Evolutionary conservation across 2,329 filamentous ascomycete species (phyloP).

Genomic region (Scedosporium boydii): DNA sequence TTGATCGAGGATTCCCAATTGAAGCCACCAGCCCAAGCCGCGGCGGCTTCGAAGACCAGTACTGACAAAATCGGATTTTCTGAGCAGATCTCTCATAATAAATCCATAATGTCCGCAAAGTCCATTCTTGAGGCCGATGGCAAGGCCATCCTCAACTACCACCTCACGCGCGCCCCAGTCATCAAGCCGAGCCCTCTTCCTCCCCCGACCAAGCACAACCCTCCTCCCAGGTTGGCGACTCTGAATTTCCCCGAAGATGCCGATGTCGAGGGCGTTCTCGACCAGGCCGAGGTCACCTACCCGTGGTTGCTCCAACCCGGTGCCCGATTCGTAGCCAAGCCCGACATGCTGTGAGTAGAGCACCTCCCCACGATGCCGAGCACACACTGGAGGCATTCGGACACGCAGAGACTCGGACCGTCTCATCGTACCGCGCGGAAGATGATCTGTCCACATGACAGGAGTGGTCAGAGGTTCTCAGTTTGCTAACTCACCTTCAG

Average conservation of each 20-base stretch:
- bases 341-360: constrained; percentile 65
- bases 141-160: constrained; percentile 99
- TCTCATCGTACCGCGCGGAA: no score
- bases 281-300: constrained; percentile 94
- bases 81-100: constrained; percentile 12
- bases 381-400: no score
- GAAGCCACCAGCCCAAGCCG: background rate
- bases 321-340: constrained; percentile 95
- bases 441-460: no score
- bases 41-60: background rate
- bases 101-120: constrained; percentile 54
- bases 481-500: background rate
- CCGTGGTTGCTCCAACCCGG: constrained; percentile 82
- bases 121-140: constrained; percentile 97
- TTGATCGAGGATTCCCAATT: background rate
- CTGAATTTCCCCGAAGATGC: constrained; percentile 88
- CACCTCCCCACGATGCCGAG: background rate
- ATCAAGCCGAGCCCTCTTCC: constrained; percentile 98
- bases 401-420: no score
- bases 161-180: constrained; percentile 91
- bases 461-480: background rate
- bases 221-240: constrained; percentile 80
- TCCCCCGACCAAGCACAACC: constrained; percentile 76
- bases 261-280: constrained; percentile 71
- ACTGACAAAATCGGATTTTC: background rate